These are phyloP conservation scores for Polygonum maritimum DNA, from an alignment of 148 eudicot genomes.

Conservation along the genomic window DNA sequence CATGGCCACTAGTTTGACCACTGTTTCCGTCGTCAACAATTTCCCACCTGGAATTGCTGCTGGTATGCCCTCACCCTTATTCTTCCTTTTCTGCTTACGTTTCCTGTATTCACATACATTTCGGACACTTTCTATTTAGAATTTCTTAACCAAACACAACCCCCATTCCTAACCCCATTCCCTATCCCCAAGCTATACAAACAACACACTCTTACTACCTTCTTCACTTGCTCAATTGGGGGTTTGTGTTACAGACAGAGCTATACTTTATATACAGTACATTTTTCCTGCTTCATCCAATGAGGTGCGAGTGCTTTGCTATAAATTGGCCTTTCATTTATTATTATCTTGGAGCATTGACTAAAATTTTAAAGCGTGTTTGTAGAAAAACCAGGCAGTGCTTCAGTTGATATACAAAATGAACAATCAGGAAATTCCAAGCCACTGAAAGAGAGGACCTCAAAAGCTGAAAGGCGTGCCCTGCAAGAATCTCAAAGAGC, in stretches of 20 bases:
- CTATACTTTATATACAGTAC: neutral
- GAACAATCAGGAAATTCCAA: constrained; percentile 37
- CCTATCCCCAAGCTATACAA: no score
- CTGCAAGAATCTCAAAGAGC: constrained; percentile 93
- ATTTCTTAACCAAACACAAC: no score
- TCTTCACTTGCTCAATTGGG: neutral
- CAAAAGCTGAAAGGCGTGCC: constrained; percentile 95
- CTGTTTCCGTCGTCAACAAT: constrained; percentile 36
- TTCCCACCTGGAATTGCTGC: constrained; percentile 28
- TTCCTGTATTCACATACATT: no score
- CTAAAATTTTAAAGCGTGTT: neutral
- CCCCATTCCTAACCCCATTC: no score
- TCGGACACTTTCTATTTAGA: no score
- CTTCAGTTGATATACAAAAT: constrained; percentile 31
- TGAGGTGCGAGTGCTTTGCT: neutral
- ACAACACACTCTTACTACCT: no score
- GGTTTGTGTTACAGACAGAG: neutral
- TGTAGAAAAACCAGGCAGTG: constrained; percentile 49
- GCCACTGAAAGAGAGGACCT: constrained; percentile 67
- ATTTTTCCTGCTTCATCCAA: neutral
- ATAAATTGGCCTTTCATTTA: neutral
- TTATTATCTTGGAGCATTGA: neutral
- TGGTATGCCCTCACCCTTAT: constrained; percentile 24
- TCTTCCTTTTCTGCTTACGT: neutral
- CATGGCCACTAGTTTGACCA: constrained; percentile 32